Evolutionary conservation across 139 green algal genomes (phyloP).

Genomic region (Micractinium conductrix): DNA sequence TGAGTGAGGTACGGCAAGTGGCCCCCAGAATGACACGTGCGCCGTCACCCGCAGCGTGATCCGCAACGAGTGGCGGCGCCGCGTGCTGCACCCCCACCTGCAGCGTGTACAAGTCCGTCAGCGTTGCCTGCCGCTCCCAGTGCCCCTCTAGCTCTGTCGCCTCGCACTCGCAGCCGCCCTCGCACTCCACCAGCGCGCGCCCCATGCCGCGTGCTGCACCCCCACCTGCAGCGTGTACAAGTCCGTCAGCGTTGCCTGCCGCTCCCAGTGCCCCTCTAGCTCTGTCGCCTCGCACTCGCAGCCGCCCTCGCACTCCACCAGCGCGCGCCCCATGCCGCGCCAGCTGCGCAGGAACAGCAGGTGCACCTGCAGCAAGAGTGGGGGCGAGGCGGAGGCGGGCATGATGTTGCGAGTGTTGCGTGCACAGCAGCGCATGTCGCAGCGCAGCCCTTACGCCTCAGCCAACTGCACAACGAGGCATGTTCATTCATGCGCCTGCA

Average conservation of each 20-base stretch:
- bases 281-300: constrained; percentile 12
- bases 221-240: constrained; percentile 3
- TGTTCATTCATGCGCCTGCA: no score
- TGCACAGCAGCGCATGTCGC: no score
- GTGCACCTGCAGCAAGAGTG: no score
- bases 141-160: constrained; percentile 10
- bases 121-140: constrained; percentile 25
- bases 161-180: constrained; percentile 7
- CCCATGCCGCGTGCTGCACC: no score
- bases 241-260: constrained; percentile 27
- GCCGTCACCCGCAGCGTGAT: not conserved
- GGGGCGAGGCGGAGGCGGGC: no score
- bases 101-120: constrained; percentile 18
- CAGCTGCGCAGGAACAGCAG: constrained; percentile 27
- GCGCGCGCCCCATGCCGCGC: constrained; percentile 13
- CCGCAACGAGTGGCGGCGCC: no score
- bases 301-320: not conserved
- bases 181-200: constrained; percentile 2
- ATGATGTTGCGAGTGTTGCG: no score
- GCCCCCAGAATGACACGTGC: not conserved
- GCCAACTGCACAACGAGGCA: no score
- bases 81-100: not conserved
- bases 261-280: constrained; percentile 28
- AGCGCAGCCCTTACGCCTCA: no score
- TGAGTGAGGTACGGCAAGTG: no score